Percentiles rank a stretch among this genome's conserved stretches.
These are phyloP conservation scores for Claviceps maximensis DNA, from an alignment of 2,329 filamentous ascomycete genomes.

Conservation along the genomic window DNA sequence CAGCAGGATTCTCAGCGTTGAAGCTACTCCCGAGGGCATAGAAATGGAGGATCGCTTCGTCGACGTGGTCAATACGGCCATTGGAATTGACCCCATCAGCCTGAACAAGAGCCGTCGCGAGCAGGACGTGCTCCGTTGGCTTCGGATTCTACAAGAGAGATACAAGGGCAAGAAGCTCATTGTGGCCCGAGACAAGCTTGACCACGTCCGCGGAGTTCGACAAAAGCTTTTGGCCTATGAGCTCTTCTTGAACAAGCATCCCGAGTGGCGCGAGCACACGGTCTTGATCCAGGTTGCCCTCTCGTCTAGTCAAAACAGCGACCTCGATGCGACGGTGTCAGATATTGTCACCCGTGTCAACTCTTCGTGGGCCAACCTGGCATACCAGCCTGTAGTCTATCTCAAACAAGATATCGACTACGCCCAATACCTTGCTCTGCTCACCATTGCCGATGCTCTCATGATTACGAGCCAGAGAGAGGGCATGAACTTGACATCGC, in stretches of 20 bases:
- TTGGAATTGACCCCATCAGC: constrained; percentile 77
- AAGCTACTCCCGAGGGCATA: constrained; percentile 76
- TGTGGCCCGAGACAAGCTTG: constrained; percentile 86
- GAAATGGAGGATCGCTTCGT: constrained; percentile 89
- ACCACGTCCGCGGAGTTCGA: constrained; percentile 80
- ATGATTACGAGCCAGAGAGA: constrained; percentile 94
- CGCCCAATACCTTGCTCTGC: constrained; percentile 79
- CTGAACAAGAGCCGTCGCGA: constrained; percentile 59
- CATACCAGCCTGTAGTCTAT: constrained; percentile 86
- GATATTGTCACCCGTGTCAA: constrained; percentile 94
- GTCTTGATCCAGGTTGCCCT: constrained; percentile 91
- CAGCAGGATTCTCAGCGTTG: constrained; percentile 78
- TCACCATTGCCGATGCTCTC: constrained; percentile 78
- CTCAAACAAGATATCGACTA: constrained; percentile 91
- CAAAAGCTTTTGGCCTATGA: constrained; percentile 91
- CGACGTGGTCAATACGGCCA: constrained; percentile 72
- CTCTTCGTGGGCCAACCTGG: constrained; percentile 76
- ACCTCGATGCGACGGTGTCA: constrained; percentile 76
- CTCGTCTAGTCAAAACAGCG: constrained; percentile 75
- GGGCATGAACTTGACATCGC: constrained; percentile 92
- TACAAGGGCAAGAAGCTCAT: constrained; percentile 85
- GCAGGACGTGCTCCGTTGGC: constrained; percentile 63
- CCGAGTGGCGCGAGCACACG: constrained; percentile 75
- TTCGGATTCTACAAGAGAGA: constrained; percentile 65
- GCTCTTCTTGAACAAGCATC: constrained; percentile 86